Conservation (phyloP, 306 rosid genomes). For the Pueraria montana region DNA sequence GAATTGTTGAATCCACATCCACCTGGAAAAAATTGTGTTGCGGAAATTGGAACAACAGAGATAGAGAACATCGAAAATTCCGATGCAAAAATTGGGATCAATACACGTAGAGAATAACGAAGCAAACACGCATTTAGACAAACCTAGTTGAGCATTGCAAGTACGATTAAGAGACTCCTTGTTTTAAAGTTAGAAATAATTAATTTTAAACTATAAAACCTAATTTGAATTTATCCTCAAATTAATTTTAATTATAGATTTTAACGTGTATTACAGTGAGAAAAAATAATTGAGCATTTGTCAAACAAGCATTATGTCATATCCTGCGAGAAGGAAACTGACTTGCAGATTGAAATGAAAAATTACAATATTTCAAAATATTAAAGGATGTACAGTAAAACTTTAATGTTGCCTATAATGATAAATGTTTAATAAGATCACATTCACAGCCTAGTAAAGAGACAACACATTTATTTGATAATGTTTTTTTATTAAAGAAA, state of each 20-base stretch:
- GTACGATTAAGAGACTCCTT: no score
- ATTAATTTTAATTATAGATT: not conserved
- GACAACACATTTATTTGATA: not conserved
- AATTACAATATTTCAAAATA: not conserved
- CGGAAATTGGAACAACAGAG: no score
- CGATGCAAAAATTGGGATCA: no score
- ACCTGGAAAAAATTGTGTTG: no score
- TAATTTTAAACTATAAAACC: not conserved
- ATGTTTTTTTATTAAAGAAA: not conserved
- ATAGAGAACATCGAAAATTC: no score
- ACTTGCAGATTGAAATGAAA: not conserved
- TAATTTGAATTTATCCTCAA: not conserved
- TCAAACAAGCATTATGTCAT: not conserved
- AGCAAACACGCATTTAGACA: no score
- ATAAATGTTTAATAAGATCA: not conserved
- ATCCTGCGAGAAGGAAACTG: not conserved
- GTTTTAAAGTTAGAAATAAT: not conserved
- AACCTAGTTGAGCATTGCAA: no score
- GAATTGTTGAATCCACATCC: no score
- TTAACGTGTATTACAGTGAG: not conserved
- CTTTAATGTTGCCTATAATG: not conserved
- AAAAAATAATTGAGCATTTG: not conserved
- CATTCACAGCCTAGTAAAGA: not conserved
- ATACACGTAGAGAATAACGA: no score
- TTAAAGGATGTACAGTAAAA: not conserved